These are phyloP conservation scores for Straminergon stramineum DNA, from an alignment of 225 moss, liverwort and hornwort genomes.

Conservation along the genomic window DNA sequence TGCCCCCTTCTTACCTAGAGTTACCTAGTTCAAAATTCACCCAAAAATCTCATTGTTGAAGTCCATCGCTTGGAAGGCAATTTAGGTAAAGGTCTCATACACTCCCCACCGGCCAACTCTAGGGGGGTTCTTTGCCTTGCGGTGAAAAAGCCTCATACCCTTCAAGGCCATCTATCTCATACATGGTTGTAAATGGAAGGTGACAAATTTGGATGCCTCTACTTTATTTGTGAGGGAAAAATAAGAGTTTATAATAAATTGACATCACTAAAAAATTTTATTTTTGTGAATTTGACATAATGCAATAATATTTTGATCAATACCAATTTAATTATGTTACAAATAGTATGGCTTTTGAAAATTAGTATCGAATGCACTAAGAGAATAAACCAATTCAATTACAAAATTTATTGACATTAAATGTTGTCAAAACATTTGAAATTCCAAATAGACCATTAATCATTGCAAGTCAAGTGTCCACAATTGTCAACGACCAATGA, in stretches of 20 bases:
- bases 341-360: background rate
- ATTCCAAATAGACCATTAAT: fast-evolving
- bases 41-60: no score
- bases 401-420: background rate
- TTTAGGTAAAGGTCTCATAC: no score
- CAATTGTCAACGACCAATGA: fast-evolving
- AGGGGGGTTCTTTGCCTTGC: no score
- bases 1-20: no score
- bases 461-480: background rate
- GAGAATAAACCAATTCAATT: background rate
- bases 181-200: fast-evolving
- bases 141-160: no score
- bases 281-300: background rate
- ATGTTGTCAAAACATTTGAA: background rate
- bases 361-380: background rate
- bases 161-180: no score
- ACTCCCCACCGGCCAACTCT: no score
- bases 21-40: no score
- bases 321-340: background rate
- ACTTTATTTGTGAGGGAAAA: background rate
- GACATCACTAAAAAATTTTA: fast-evolving
- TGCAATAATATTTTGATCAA: background rate
- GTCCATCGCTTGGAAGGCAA: no score
- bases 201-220: background rate
- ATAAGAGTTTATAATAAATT: background rate